Percentiles rank a stretch among this genome's conserved stretches.
Conservation (phyloP, 2,329 filamentous ascomycete species). For the Fusarium transvaalense region DNA sequence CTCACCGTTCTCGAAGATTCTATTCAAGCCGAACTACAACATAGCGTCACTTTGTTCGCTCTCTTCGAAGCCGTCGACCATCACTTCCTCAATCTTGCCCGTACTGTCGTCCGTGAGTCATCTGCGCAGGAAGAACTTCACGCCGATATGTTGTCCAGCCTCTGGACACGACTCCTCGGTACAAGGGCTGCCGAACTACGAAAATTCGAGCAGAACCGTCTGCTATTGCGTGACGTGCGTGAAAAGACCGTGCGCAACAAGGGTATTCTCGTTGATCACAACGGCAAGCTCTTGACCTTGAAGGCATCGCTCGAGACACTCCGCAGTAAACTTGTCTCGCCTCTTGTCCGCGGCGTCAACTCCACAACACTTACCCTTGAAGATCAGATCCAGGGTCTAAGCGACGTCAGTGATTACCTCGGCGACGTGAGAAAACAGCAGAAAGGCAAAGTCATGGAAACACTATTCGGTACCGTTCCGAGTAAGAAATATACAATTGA, state of each 20-base stretch:
- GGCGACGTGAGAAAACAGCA: conserved; percentile 81
- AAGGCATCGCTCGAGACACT: conserved; percentile 90
- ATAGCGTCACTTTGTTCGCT: conserved; percentile 82
- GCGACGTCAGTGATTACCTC: conserved; percentile 83
- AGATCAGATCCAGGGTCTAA: conserved; percentile 86
- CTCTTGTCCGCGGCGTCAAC: conserved; percentile 79
- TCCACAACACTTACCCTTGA: conserved; percentile 80
- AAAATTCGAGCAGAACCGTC: conserved; percentile 92
- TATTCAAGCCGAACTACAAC: conserved; percentile 84
- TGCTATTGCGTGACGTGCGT: conserved; percentile 81
- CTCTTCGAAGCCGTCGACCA: conserved; percentile 94
- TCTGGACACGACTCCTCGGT: conserved; percentile 89
- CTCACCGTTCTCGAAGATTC: conserved; percentile 88
- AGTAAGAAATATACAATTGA: conserved; percentile 53
- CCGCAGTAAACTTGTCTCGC: conserved; percentile 84
- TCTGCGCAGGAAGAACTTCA: conserved; percentile 84
- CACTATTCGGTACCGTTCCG: conserved; percentile 72
- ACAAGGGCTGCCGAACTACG: conserved; percentile 78
- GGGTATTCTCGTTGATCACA: conserved; percentile 86
- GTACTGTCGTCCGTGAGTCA: conserved; percentile 85
- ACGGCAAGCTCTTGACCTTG: conserved; percentile 83
- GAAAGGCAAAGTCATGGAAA: conserved; percentile 85
- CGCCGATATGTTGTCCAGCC: conserved; percentile 81
- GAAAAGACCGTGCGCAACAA: conserved; percentile 90
- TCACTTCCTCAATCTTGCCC: conserved; percentile 89